These are phyloP conservation scores for Aspergillus indologenus DNA, from an alignment of 495 filamentous ascomycete genomes.

Conservation along the genomic window DNA sequence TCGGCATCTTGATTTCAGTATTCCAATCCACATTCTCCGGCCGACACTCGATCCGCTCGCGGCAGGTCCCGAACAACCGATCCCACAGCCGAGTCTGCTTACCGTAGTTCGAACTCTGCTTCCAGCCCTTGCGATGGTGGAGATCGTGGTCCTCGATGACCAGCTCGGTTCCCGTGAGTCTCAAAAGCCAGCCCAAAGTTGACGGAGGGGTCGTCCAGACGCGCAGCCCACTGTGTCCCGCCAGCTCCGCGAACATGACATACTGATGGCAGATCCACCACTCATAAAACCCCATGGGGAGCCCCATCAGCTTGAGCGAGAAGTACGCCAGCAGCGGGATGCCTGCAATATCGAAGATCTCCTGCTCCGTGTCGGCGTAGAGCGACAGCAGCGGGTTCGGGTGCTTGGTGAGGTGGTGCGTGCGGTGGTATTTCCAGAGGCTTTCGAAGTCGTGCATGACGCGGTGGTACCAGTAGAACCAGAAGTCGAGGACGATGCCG, in stretches of 20 bases:
- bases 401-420: slow-evolving; percentile 22
- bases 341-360: slow-evolving; percentile 22
- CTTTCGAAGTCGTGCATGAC: slow-evolving; percentile 18
- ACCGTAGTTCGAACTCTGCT: slow-evolving; percentile 13
- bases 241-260: slow-evolving; percentile 18
- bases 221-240: slow-evolving; percentile 19
- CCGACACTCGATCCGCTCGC: slow-evolving; percentile 14
- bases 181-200: slow-evolving; percentile 12
- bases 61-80: slow-evolving; percentile 18
- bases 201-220: slow-evolving; percentile 9
- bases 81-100: slow-evolving; percentile 24
- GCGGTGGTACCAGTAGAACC: slow-evolving; percentile 19
- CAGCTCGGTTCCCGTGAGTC: slow-evolving; percentile 12
- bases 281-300: slow-evolving; percentile 23
- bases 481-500: slow-evolving; percentile 14
- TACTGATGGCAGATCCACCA: slow-evolving; percentile 23
- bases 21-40: slow-evolving; percentile 12
- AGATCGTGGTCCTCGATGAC: slow-evolving; percentile 22
- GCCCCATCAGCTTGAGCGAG: slow-evolving; percentile 15
- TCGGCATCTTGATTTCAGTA: slow-evolving; percentile 10
- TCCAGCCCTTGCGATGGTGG: slow-evolving; percentile 20
- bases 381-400: slow-evolving; percentile 19
- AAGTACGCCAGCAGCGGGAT: slow-evolving; percentile 18
- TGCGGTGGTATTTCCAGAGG: slow-evolving; percentile 23
- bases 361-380: slow-evolving; percentile 20